Evolutionary conservation across 1,284 basidiomycete species (phyloP).

Genomic region (Spongiforma sp.): DNA sequence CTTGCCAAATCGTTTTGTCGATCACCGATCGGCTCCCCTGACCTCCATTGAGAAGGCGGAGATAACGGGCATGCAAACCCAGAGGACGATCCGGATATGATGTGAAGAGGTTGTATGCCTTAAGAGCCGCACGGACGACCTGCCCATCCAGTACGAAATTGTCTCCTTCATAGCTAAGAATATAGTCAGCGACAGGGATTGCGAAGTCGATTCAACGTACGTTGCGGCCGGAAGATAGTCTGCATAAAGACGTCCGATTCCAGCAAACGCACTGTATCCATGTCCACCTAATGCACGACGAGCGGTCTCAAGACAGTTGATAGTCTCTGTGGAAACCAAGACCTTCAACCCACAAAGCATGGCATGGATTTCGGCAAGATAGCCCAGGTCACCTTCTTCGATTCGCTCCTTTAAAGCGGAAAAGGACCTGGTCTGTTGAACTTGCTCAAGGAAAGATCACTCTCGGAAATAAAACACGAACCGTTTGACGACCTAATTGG

Average conservation of each 20-base stretch:
- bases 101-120: slow-evolving; percentile 50
- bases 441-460: neutral
- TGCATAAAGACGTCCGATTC: slow-evolving; percentile 68
- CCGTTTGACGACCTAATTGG: slow-evolving; percentile 64
- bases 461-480: slow-evolving; percentile 35
- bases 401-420: slow-evolving; percentile 53
- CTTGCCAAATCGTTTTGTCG: slow-evolving; percentile 12
- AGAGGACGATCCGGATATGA: slow-evolving; percentile 34
- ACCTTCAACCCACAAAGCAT: slow-evolving; percentile 75
- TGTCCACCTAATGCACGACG: slow-evolving; percentile 81
- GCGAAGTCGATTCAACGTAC: slow-evolving; percentile 40
- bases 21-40: slow-evolving; percentile 22
- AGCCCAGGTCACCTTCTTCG: slow-evolving; percentile 59
- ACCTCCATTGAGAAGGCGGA: slow-evolving; percentile 49
- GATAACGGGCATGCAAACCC: slow-evolving; percentile 56
- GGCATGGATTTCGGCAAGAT: slow-evolving; percentile 75
- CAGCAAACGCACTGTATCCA: slow-evolving; percentile 74
- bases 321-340: slow-evolving; percentile 56
- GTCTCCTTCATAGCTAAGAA: slow-evolving; percentile 73
- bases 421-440: slow-evolving; percentile 54
- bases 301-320: slow-evolving; percentile 69
- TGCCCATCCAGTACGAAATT: slow-evolving; percentile 79
- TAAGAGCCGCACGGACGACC: slow-evolving; percentile 72
- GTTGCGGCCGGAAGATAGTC: slow-evolving; percentile 70
- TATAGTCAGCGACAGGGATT: slow-evolving; percentile 4